Evolutionary conservation across 2,329 filamentous ascomycete species (phyloP).

Genomic region (Alternaria solani): DNA sequence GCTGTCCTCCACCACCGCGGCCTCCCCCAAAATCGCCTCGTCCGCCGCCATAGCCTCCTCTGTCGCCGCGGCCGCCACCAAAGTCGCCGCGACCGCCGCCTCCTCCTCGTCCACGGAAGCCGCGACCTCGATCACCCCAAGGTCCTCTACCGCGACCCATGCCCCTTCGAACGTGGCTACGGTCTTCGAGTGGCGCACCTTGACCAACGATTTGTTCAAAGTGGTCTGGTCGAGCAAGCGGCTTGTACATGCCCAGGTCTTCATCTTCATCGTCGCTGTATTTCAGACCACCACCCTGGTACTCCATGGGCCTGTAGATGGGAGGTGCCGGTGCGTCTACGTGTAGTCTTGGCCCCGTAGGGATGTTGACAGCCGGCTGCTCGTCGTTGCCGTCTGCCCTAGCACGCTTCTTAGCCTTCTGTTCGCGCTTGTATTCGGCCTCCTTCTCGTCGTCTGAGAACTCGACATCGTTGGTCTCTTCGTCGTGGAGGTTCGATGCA

Average conservation of each 20-base stretch:
- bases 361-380: slow-evolving; percentile 28
- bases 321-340: slow-evolving; percentile 26
- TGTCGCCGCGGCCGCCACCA: slow-evolving; percentile 40
- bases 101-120: slow-evolving; percentile 46
- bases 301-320: slow-evolving; percentile 34
- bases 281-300: slow-evolving; percentile 49
- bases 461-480: slow-evolving; percentile 90
- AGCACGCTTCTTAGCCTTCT: slow-evolving; percentile 67
- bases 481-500: slow-evolving; percentile 93
- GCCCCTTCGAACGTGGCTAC: slow-evolving; percentile 49
- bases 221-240: slow-evolving; percentile 57
- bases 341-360: slow-evolving; percentile 31
- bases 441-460: slow-evolving; percentile 98
- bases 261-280: slow-evolving; percentile 57
- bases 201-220: slow-evolving; percentile 56
- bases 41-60: slow-evolving; percentile 27
- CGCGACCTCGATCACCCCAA: slow-evolving; percentile 49
- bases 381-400: slow-evolving; percentile 42
- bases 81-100: slow-evolving; percentile 33
- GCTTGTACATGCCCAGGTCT: slow-evolving; percentile 57
- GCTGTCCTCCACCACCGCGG: slow-evolving; percentile 39
- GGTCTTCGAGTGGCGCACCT: slow-evolving; percentile 48
- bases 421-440: slow-evolving; percentile 71
- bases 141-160: slow-evolving; percentile 43
- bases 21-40: slow-evolving; percentile 23